Base-by-base conservation (phyloP, 164 flowering plant species). In the Euptelea pleiosperma region DNA sequence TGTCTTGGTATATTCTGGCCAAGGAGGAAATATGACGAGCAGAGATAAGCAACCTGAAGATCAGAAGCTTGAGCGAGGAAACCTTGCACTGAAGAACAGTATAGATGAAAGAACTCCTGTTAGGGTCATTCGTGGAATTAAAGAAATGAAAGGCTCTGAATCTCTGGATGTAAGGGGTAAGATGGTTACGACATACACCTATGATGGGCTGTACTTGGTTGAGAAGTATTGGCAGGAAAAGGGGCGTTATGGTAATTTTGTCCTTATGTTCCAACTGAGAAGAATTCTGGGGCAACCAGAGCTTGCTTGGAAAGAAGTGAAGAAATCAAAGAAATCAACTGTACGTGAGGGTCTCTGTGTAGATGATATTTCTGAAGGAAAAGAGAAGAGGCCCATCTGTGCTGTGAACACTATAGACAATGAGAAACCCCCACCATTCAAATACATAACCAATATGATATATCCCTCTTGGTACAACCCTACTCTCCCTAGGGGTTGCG, bases 251-350 rank as follows among this genome's bases (percentile, higher is more conserved):
- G 84, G 87, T 19, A 80, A 74, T 73, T 57, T 66, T 60, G 82
- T 85, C 6, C 87, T 59, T 52, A 81, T 67, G 81, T 92, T 87
- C 66, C 68, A 67, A 53, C 44, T 92, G 76, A 67, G 59, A 57
- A 83, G 98, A 65, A 71, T 78, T 49, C 86, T 85, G 0, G 91
- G 88, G 43, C 96, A 92, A 67, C 91, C 98, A 9, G 81, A 78
- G 63, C 81, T 91, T 57, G 77, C 86, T 31, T 71, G 76, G 77
- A 82, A 71, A 68, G 77, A 62, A 58, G 76, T 78, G 35, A 82
- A 71, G 63, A 78, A 76, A 46, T 75, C 84, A 0, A 78, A 74
- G 42, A 80, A 72, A 52, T 63, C 31, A 19, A 71, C 57, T 52
- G 55, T 33, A 33, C 73, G 96, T 8, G 75, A 79, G 28, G 89